phyloP scores from a whole-genome alignment of 2,329 filamentous ascomycete genomes.

The Exophiala oligosperma region DNA sequence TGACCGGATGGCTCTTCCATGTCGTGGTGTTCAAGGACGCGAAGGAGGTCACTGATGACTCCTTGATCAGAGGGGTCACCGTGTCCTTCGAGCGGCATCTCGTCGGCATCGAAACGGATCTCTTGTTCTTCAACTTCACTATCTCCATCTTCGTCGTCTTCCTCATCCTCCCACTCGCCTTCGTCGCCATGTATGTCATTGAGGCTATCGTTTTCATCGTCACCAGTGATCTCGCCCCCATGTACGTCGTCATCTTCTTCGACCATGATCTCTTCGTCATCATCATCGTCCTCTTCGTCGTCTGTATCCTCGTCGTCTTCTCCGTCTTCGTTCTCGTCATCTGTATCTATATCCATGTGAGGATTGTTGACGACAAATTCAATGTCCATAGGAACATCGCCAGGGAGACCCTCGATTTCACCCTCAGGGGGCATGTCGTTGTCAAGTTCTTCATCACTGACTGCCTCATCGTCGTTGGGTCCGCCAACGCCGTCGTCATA shows the following conservation, averaged over 20 bases:
- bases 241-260: slow-evolving; percentile 53
- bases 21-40: slow-evolving; percentile 26
- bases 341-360: slow-evolving; percentile 62
- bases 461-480: slow-evolving; percentile 75
- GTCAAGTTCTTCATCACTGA: slow-evolving; percentile 78
- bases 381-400: slow-evolving; percentile 67
- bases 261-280: slow-evolving; percentile 54
- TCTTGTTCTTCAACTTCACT: slow-evolving; percentile 44
- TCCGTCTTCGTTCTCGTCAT: slow-evolving; percentile 62
- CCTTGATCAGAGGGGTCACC: slow-evolving; percentile 40
- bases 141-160: slow-evolving; percentile 45
- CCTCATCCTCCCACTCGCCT: slow-evolving; percentile 52
- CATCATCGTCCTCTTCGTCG: slow-evolving; percentile 56
- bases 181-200: slow-evolving; percentile 39
- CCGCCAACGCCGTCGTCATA: slow-evolving; percentile 78
- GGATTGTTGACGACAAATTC: slow-evolving; percentile 80
- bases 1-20: slow-evolving; percentile 14
- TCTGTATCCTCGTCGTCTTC: slow-evolving; percentile 59
- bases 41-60: slow-evolving; percentile 33
- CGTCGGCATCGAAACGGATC: slow-evolving; percentile 44
- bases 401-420: slow-evolving; percentile 62
- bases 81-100: slow-evolving; percentile 41
- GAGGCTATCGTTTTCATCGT: slow-evolving; percentile 37
- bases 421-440: slow-evolving; percentile 75
- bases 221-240: slow-evolving; percentile 39